Conservation (phyloP, 768 basidiomycete species). For the Coprinopsis cinerea region DNA sequence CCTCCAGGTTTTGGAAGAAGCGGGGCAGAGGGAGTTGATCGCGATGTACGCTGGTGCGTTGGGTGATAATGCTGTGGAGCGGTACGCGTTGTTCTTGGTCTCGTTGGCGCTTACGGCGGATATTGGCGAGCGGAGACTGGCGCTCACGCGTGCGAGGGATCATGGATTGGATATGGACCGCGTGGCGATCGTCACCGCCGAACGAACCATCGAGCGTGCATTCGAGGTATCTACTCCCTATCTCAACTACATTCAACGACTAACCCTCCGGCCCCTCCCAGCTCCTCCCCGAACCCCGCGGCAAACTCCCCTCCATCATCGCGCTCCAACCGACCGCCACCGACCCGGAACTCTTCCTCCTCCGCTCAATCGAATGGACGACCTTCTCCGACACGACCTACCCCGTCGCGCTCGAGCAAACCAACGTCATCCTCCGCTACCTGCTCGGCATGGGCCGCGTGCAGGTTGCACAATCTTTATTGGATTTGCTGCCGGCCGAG, state of each 20-base stretch:
- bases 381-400: conserved; percentile 71
- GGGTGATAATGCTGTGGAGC: conserved; percentile 85
- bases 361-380: conserved; percentile 94
- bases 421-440: conserved; percentile 83
- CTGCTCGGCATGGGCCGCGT: conserved; percentile 80
- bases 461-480: conserved; percentile 54
- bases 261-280: conserved; percentile 16
- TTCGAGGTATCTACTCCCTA: conserved; percentile 42
- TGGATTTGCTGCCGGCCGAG: conserved; percentile 58
- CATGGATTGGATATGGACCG: conserved; percentile 79
- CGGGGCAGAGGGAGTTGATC: conserved; percentile 79
- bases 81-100: conserved; percentile 87
- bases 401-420: conserved; percentile 73
- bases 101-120: conserved; percentile 64
- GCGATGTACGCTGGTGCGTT: conserved; percentile 92
- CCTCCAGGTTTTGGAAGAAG: conserved; percentile 77
- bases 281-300: conserved; percentile 49
- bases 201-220: conserved; percentile 65
- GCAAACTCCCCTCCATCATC: conserved; percentile 57
- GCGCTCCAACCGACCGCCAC: conserved; percentile 49
- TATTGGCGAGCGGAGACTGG: conserved; percentile 56
- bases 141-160: conserved; percentile 71
- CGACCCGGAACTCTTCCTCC: conserved; percentile 56
- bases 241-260: neutral
- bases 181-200: conserved; percentile 78